These are phyloP conservation scores for Cladorrhinum sp. DNA, from an alignment of 2,329 filamentous ascomycete genomes.

Conservation along the genomic window DNA sequence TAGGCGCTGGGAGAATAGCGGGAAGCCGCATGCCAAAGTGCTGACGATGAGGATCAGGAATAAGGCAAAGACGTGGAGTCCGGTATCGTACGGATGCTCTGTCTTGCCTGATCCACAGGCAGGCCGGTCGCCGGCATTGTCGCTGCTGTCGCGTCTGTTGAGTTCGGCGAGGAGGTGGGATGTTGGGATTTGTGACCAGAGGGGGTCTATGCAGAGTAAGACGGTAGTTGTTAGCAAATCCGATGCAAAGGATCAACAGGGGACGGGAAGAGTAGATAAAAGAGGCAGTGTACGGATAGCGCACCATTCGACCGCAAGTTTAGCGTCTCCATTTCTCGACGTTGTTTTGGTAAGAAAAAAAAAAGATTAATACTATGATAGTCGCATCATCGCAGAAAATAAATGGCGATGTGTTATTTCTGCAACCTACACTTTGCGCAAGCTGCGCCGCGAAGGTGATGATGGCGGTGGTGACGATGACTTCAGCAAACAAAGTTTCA, in stretches of 20 bases:
- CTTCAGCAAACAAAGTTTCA: not conserved
- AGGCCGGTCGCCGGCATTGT: constrained; percentile 37
- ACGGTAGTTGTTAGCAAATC: not conserved
- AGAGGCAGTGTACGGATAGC: not conserved
- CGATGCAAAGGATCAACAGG: not conserved
- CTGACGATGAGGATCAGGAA: constrained; percentile 63
- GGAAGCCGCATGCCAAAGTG: constrained; percentile 64
- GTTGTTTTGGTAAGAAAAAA: not conserved
- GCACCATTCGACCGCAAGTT: not conserved
- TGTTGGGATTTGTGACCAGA: constrained; percentile 52
- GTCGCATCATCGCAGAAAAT: not conserved
- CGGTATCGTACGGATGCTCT: constrained; percentile 59
- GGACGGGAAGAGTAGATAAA: not conserved
- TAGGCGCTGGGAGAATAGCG: constrained; percentile 59
- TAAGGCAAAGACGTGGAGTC: constrained; percentile 64
- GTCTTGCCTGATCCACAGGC: constrained; percentile 51
- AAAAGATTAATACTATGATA: not conserved
- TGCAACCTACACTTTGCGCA: not conserved
- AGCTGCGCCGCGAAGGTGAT: not conserved
- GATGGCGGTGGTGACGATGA: not conserved
- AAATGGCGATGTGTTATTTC: not conserved
- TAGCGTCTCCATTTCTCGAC: not conserved
- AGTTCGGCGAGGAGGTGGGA: constrained; percentile 52
- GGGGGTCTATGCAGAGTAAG: constrained; percentile 29
- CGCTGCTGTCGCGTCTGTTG: constrained; percentile 39